Base-by-base conservation (phyloP, 441 rosid genomes). In the Pelargonium citronellum region DNA sequence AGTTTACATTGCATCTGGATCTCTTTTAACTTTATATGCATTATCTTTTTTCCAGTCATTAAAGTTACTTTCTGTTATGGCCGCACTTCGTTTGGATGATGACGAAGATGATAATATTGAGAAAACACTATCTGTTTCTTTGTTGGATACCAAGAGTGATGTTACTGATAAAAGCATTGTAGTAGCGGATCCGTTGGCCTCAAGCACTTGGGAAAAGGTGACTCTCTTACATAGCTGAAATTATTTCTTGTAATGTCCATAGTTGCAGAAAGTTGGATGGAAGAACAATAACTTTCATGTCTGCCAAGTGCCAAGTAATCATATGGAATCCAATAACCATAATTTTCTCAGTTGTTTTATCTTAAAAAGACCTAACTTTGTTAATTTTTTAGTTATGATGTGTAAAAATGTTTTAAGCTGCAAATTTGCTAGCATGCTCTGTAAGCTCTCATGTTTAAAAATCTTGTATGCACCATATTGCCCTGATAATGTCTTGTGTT, bases 131-230 rank as follows among this genome's bases (percentile, higher is more conserved):
- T 73, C 86, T 4, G 71, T 82, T 66, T 82, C 91, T 73, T 81
- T 95, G 75, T 47, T 88, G 80, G 92, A 84, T 64, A 47, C 77
- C 27, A 77, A 64, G 64, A 74, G 67, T 73, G 73, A 66, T 76
- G 67, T 79, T 75, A 79, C 86, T 55, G 86, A 83, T 68, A 89
- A 76, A 86, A 84, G 87, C 79, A 74, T 86, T 76, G 77, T 83
- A 70, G 77, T 81, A 22, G 67, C 67, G 73, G 97, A 95, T 66
- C 91, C 98, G 44, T 84, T 95, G 58, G 98, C 99, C 55, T 92
- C 97, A 66, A 92, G 96, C 85, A 82, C 87, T 69, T 95, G 98
- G 98, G 91, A 91, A 76, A 84, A 92, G 96, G 99, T 95, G 66
- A 69, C 44, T 7, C 70, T 70, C 68, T 57, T 71, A 12, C 71